These are phyloP conservation scores for Datura wrightii DNA, from an alignment of 257 asterid species.

Conservation along the genomic window DNA sequence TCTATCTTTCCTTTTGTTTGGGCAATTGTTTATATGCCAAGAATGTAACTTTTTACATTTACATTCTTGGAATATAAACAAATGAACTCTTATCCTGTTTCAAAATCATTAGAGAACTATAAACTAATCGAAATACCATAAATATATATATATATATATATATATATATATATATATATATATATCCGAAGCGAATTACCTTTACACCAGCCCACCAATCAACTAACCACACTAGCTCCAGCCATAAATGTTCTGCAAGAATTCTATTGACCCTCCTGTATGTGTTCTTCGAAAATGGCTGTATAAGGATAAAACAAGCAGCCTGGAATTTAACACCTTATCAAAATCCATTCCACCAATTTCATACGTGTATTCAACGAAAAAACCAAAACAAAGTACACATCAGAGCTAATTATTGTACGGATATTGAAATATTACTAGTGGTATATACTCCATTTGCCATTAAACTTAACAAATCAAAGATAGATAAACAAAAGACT, in stretches of 20 bases:
- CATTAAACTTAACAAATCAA: neutral
- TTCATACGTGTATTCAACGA: neutral
- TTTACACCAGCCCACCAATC: conserved; percentile 98
- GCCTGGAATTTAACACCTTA: conserved; percentile 57
- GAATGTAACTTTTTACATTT: neutral
- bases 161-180: neutral
- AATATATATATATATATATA: neutral
- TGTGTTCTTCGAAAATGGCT: conserved; percentile 78
- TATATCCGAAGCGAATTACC: conserved; percentile 47
- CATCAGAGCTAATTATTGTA: neutral
- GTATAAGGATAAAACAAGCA: conserved; percentile 56
- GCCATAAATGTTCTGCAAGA: conserved; percentile 84
- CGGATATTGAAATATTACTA: neutral
- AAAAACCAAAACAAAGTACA: neutral
- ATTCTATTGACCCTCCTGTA: conserved; percentile 81
- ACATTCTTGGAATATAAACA: neutral
- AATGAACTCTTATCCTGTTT: neutral
- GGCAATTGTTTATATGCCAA: neutral
- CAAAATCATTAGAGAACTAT: neutral
- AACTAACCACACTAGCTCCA: conserved; percentile 92
- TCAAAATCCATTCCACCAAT: conserved; percentile 20
- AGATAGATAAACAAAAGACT: neutral
- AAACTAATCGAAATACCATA: neutral
- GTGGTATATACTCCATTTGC: neutral
- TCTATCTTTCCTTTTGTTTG: neutral